Base-by-base conservation (phyloP, 108 stramenopile species). In the Mediolabrus comicus region DNA sequence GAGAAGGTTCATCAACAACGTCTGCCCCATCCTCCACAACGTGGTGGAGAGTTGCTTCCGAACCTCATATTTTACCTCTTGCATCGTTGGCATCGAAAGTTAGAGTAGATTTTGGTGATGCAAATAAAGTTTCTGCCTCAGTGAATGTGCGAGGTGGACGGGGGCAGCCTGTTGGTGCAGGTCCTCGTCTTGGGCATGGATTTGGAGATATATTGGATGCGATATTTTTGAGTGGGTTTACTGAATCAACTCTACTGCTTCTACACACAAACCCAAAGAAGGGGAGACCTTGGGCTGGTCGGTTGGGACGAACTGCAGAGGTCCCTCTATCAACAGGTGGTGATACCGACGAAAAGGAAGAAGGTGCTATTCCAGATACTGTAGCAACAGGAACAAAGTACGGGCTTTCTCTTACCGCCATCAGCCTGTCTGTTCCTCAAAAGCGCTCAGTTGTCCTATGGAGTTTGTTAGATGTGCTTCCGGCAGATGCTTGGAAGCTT, bases 41-140 rank as follows among this genome's bases (percentile, higher is more conserved):
- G 10, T 85, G 85, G 59, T 92, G 92, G 92, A 81, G 80, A 53
- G 67, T 74, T 27, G 83, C 77, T 28, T 83, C 76, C 9, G 87
- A 94, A 54, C 92, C 92, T 0, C 91, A 87, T 69, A 51, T 91
- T 3, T 53, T 94, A n/a, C 88, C 92, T 12, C 72, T 93, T n/a
- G 54, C 67, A 8, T 72, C 61, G 0, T 62, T 93, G 14, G 59
- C 82, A 8, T 63, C 65, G 2, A 73, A 73, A 53, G 54, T 60
- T 32, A 39, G 77, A 30, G 52, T 33, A 22, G 65, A 67, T 41
- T 73, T 68, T 17, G 65, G 41, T 8, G 71, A 52, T 28, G 58
- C 33, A 28, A 61, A 59, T 33, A 30, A 57, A 30, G 35, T 65
- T 17, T 17, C 67, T 30, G 22, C 62, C 26, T 11, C 34, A 19